Percentiles rank a stretch among this genome's conserved stretches.
Conservation (phyloP, 257 asterid genomes). For the Primulina eburnea region DNA sequence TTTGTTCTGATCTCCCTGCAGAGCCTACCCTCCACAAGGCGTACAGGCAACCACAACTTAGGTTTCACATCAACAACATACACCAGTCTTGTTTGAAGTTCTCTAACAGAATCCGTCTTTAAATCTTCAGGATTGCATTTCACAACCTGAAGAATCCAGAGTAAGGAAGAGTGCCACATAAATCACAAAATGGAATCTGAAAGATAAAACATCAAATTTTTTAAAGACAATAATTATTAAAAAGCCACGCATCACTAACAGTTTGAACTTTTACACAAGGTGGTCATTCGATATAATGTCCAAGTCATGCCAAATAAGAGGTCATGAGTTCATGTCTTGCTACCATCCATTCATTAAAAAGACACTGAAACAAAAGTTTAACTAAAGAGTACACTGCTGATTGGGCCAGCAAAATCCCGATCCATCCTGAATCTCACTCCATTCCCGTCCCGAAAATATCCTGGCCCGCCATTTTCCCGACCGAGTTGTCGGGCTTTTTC, state of each 20-base stretch:
- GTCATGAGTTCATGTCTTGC: not conserved
- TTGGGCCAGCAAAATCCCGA: too few relatives aligned
- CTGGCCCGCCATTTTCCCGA: too few relatives aligned
- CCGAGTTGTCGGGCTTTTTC: too few relatives aligned
- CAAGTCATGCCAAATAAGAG: not conserved
- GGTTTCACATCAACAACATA: constrained; percentile 75
- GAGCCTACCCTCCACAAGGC: constrained; percentile 71
- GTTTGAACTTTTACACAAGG: not conserved
- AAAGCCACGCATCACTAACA: not conserved
- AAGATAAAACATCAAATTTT: constrained; percentile 2
- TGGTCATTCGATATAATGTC: not conserved
- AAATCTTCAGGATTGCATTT: constrained; percentile 31
- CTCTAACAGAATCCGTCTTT: constrained; percentile 33
- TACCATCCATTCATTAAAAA: not conserved
- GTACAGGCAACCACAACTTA: constrained; percentile 77
- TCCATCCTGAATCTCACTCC: too few relatives aligned
- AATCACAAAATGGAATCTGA: constrained; percentile 13
- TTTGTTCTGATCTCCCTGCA: constrained; percentile 63
- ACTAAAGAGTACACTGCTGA: not conserved
- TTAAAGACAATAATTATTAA: constrained; percentile 4
- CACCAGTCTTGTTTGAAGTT: constrained; percentile 50
- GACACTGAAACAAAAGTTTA: too few relatives aligned
- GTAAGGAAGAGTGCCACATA: constrained; percentile 12
- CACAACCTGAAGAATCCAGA: constrained; percentile 33
- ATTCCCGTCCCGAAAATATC: too few relatives aligned